Evolutionary conservation across 371 early-diverging fungal genomes (phyloP).

Genomic region (Dichotomocladium elegans): DNA sequence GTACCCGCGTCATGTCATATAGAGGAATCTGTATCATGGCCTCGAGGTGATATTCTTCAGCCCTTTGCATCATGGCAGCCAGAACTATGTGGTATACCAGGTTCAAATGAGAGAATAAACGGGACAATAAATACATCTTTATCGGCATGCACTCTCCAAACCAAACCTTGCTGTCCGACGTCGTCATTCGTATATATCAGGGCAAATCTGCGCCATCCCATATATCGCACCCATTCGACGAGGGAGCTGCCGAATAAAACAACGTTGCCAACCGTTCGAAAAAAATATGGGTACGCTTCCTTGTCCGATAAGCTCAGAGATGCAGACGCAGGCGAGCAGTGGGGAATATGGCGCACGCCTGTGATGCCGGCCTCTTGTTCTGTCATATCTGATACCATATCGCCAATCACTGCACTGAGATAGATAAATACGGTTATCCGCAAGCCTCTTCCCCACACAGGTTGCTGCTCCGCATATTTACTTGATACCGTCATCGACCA

Average conservation of each 20-base stretch:
- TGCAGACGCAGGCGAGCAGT: constrained; percentile 35
- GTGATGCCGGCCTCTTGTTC: constrained; percentile 33
- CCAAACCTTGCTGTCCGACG: constrained; percentile 34
- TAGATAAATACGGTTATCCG: background rate
- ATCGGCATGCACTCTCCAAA: background rate
- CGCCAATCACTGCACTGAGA: constrained; percentile 37
- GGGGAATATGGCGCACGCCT: constrained; percentile 29
- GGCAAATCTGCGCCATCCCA: constrained; percentile 36
- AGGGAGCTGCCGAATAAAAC: constrained; percentile 24
- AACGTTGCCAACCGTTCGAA: constrained; percentile 31
- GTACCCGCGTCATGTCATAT: constrained; percentile 17
- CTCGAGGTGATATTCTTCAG: constrained; percentile 11
- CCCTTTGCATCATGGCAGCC: constrained; percentile 14
- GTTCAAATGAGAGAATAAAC: background rate
- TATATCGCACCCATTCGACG: constrained; percentile 28
- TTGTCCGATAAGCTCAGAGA: constrained; percentile 27
- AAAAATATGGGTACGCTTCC: constrained; percentile 34
- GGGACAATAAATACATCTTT: no score
- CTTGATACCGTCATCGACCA: constrained; percentile 30
- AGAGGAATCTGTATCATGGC: constrained; percentile 26
- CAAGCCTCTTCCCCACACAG: background rate
- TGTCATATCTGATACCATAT: constrained; percentile 28
- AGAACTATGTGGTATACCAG: constrained; percentile 6
- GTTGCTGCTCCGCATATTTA: constrained; percentile 8
- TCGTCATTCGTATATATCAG: constrained; percentile 33